These are phyloP conservation scores for Kwoniella dendrophila DNA, from an alignment of 768 basidiomycete genomes.

Conservation along the genomic window DNA sequence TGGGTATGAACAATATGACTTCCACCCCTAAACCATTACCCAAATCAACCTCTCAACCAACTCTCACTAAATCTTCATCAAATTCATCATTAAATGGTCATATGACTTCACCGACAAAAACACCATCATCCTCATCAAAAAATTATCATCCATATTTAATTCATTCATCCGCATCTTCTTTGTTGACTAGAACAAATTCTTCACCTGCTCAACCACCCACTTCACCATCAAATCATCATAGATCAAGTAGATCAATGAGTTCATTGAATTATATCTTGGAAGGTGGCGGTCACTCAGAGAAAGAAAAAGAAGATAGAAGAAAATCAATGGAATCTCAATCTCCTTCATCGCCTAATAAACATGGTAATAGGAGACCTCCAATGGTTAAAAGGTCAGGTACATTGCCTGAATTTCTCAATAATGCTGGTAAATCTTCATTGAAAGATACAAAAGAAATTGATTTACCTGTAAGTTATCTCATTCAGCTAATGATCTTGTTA, in stretches of 20 bases:
- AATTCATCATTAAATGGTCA: background rate
- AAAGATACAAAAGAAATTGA: slow-evolving; percentile 28
- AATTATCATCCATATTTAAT: slow-evolving; percentile 49
- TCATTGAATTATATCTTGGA: slow-evolving; percentile 19
- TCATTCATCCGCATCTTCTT: slow-evolving; percentile 42
- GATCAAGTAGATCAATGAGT: slow-evolving; percentile 37
- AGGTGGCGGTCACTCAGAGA: background rate
- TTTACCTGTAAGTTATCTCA: slow-evolving; percentile 36
- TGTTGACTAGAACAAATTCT: slow-evolving; percentile 48
- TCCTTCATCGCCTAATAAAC: background rate
- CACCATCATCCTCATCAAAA: slow-evolving; percentile 20
- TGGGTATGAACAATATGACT: background rate
- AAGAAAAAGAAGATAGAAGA: slow-evolving; percentile 31
- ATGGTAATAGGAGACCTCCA: slow-evolving; percentile 5
- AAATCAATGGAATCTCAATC: slow-evolving; percentile 34
- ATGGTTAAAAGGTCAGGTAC: slow-evolving; percentile 37
- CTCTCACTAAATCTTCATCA: background rate
- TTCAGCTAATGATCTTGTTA: background rate
- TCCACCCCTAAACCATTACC: background rate
- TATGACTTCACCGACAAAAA: slow-evolving; percentile 13
- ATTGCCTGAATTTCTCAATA: slow-evolving; percentile 24
- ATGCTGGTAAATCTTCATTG: slow-evolving; percentile 11
- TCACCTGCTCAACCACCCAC: slow-evolving; percentile 38
- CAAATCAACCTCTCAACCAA: slow-evolving; percentile 11
- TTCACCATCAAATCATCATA: slow-evolving; percentile 24